phyloP scores from a whole-genome alignment of 108 stramenopile species.

The Parietichytrium sp. region DNA sequence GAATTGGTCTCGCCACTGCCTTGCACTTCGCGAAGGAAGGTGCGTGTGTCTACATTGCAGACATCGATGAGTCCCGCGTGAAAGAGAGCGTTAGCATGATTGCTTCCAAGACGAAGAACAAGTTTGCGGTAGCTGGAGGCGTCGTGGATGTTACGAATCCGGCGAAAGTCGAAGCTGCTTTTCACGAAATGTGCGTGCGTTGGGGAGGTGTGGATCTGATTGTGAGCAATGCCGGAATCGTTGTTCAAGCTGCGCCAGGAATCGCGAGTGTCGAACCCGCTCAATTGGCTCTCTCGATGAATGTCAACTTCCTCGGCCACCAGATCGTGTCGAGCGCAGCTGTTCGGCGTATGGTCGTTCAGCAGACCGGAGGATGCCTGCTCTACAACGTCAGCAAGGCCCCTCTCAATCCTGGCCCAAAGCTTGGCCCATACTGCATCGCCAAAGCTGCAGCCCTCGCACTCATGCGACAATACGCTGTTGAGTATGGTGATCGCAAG shows the following conservation, averaged over 20 bases:
- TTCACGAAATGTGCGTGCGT: neutral
- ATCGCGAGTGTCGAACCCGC: neutral
- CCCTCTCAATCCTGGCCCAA: constrained; percentile 28
- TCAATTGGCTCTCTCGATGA: neutral
- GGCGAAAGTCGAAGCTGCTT: constrained; percentile 26
- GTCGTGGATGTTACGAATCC: constrained; percentile 4
- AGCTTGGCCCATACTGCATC: constrained; percentile 38
- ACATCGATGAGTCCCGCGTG: neutral
- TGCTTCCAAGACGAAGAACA: constrained; percentile 6
- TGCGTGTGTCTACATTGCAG: constrained; percentile 24
- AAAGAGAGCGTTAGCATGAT: neutral
- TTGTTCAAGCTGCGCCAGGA: constrained; percentile 27
- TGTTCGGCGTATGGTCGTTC: constrained; percentile 30
- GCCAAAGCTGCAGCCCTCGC: constrained; percentile 33
- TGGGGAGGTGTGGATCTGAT: constrained; percentile 25
- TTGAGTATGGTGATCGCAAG: constrained; percentile 27
- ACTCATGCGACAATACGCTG: constrained; percentile 33
- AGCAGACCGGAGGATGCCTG: neutral
- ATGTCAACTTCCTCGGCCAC: constrained; percentile 22
- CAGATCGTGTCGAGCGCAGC: constrained; percentile 18
- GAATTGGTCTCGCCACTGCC: constrained; percentile 27
- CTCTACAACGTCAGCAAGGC: constrained; percentile 37
- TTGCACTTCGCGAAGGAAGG: constrained; percentile 12
- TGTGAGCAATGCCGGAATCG: constrained; percentile 2
- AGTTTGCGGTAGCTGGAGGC: neutral